Percentiles rank a stretch among this genome's conserved stretches.
phyloP scores from a whole-genome alignment of 345 rosid species.

The Mercurialis annua region DNA sequence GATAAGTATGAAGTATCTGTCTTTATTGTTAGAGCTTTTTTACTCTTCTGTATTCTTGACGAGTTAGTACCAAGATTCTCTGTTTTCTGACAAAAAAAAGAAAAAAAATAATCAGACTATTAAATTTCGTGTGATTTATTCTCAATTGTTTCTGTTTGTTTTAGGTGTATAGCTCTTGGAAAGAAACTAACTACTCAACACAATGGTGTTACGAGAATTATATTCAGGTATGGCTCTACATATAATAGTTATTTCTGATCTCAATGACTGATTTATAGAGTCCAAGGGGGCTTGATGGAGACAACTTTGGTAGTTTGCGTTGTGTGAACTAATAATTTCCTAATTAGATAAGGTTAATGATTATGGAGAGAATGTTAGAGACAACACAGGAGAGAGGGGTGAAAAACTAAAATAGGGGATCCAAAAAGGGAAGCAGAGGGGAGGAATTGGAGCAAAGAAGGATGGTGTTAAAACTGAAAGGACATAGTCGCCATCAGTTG shows the following conservation, averaged over 20 bases:
- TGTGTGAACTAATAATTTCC: not conserved
- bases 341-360: not conserved
- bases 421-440: not conserved
- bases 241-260: slow-evolving; percentile 5
- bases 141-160: slow-evolving; percentile 17
- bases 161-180: slow-evolving; percentile 91
- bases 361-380: not conserved
- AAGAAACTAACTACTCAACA: slow-evolving; percentile 89
- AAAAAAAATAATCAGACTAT: no score
- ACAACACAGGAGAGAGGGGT: not conserved
- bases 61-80: no score
- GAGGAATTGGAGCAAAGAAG: not conserved
- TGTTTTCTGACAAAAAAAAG: no score
- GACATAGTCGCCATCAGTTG: not conserved
- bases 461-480: not conserved
- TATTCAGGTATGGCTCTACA: slow-evolving; percentile 59
- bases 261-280: not conserved
- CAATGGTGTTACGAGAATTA: slow-evolving; percentile 99
- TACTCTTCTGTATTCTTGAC: no score
- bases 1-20: no score
- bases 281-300: not conserved
- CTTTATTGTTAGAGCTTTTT: no score
- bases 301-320: not conserved
- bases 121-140: not conserved
- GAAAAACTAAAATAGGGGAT: not conserved